Percentiles rank a stretch among this genome's conserved stretches.
These are phyloP conservation scores for Cryptosporidium ubiquitum DNA, from an alignment of 169 alveolate species.

Conservation along the genomic window DNA sequence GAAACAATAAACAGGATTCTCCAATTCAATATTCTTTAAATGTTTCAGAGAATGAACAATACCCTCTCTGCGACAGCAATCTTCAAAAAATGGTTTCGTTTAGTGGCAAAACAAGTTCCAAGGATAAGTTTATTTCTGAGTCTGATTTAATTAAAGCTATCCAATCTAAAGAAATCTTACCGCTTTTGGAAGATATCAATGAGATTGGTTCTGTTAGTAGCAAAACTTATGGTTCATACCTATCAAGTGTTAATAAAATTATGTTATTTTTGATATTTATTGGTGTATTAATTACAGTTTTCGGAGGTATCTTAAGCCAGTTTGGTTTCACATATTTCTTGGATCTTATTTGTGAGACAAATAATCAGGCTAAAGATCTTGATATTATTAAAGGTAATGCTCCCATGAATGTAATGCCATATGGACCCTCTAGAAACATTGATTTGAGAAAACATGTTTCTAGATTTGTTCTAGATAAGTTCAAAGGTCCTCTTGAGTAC, in stretches of 20 bases:
- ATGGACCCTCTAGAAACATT: slow-evolving; percentile 60
- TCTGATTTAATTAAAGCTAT: neutral
- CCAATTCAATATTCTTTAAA: neutral
- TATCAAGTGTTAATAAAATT: slow-evolving; percentile 23
- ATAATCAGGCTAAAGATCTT: neutral
- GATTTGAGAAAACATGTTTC: slow-evolving; percentile 53
- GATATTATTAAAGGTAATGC: slow-evolving; percentile 30
- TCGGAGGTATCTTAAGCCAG: slow-evolving; percentile 42
- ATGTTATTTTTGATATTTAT: slow-evolving; percentile 7
- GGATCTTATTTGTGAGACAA: slow-evolving; percentile 32
- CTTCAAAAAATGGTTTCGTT: neutral
- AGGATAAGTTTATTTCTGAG: slow-evolving; percentile 1
- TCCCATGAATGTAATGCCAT: slow-evolving; percentile 50
- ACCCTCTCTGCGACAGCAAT: neutral
- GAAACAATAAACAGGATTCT: neutral
- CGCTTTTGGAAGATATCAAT: slow-evolving; percentile 49
- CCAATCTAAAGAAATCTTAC: slow-evolving; percentile 36
- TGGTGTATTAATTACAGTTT: slow-evolving; percentile 31
- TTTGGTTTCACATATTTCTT: slow-evolving; percentile 50
- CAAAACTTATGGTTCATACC: slow-evolving; percentile 30
- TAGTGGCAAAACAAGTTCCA: neutral
- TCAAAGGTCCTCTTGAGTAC: slow-evolving; percentile 7
- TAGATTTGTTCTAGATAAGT: slow-evolving; percentile 36
- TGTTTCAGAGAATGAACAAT: neutral
- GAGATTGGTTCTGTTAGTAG: slow-evolving; percentile 55